Base-by-base conservation (phyloP, 495 filamentous ascomycete genomes). In the Glonium stellatum region DNA sequence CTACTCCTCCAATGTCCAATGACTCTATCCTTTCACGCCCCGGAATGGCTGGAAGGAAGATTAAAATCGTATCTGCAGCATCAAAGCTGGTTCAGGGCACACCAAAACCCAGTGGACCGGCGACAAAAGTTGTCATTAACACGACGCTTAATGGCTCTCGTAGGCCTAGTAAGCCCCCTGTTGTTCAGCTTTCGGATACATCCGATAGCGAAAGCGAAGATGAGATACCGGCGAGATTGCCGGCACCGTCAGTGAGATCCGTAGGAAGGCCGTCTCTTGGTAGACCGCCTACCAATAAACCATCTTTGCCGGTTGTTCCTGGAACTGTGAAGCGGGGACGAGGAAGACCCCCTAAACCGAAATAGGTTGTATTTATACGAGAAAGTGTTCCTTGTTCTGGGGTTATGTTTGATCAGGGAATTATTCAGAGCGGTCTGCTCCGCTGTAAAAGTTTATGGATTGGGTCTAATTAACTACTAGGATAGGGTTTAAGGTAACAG, bases 181-280 rank as follows among this genome's bases (percentile, higher is more conserved):
- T 5, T 1, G 21, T 59, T 6, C 50, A 59, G 4, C 56, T 59
- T 1, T 64, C 61, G 21, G 56, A 59, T 0, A 3, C 22, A 15
- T 55, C 53, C 4, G 53, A 51, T 0, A 51, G 48, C 6, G 61
- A 63, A 19, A 63, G 61, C 23, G 57, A 59, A 21, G 61, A 59
- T 34, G 56, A 64, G 19, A 64, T 64, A 50, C 61, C 61, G 12
- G 61, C 61, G 10, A 59, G 55, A n/a, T 51, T 55, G 6, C 61
- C 61, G 22, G 56, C 19, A 22, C 12, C 48, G 1, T 50, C 51
- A 55, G 47, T 48, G 1, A 42, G 25, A 11, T 11, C 39, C 6
- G 48, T 51, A 11, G 19, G 48, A 5, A 23, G 48, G 19, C 48
- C 27, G 27, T n/a, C 44, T 12, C 6, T 55, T 6, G 22, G 37